Evolutionary conservation across 2,329 filamentous ascomycete genomes (phyloP).

Genomic region (Neonectria sp.): DNA sequence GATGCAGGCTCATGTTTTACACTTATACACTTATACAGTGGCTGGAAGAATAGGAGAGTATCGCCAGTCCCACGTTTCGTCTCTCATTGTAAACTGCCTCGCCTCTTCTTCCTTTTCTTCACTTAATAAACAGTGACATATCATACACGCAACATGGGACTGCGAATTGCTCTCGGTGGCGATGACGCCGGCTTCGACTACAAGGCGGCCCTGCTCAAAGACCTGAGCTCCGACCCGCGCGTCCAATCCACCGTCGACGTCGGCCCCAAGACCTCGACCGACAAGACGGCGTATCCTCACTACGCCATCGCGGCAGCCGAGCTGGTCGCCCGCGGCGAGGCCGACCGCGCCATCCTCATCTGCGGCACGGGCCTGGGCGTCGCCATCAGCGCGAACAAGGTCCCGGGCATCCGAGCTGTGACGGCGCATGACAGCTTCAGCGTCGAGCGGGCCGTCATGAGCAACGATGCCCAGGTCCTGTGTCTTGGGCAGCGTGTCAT

Average conservation of each 20-base stretch:
- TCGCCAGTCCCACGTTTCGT: conserved; percentile 6
- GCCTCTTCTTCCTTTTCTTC: background rate
- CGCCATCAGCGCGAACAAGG: conserved; percentile 89
- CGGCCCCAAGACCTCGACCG: conserved; percentile 72
- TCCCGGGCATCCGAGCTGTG: conserved; percentile 87
- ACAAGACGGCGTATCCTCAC: conserved; percentile 88
- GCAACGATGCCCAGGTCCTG: conserved; percentile 89
- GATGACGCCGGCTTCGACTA: conserved; percentile 81
- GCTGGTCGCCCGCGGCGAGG: conserved; percentile 73
- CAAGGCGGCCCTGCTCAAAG: conserved; percentile 81
- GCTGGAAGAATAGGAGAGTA: background rate
- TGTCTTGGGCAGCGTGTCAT: conserved; percentile 90
- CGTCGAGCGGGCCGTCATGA: conserved; percentile 84
- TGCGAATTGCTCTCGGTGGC: conserved; percentile 26
- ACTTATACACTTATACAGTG: conserved; percentile 6
- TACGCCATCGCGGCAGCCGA: conserved; percentile 80
- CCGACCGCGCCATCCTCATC: conserved; percentile 85
- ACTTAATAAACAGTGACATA: background rate
- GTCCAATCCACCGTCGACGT: conserved; percentile 76
- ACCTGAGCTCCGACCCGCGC: conserved; percentile 76
- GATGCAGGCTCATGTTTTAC: background rate
- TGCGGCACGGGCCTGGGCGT: conserved; percentile 91
- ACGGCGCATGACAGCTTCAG: conserved; percentile 90
- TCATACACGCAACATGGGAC: conserved; percentile 14
- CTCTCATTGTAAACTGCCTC: background rate